Evolutionary conservation across 495 filamentous ascomycete species (phyloP).

Genomic region (Penicillium roqueforti): DNA sequence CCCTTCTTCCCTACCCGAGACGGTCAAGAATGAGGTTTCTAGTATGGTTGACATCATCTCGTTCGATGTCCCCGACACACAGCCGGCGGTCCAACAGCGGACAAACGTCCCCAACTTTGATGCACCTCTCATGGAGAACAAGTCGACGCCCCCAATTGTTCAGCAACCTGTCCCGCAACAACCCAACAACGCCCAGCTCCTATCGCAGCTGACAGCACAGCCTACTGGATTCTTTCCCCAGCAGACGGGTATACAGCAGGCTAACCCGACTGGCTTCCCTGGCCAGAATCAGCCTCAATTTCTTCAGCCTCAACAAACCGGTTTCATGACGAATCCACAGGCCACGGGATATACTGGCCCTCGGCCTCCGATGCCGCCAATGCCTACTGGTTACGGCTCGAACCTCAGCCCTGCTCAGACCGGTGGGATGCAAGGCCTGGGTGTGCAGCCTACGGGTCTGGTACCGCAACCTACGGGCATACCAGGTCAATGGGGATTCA

Average conservation of each 20-base stretch:
- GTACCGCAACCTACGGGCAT: conserved; percentile 91
- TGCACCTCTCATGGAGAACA: conserved; percentile 55
- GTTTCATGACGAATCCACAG: conserved; percentile 53
- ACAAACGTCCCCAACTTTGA: conserved; percentile 81
- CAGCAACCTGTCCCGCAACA: conserved; percentile 84
- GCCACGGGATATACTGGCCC: conserved; percentile 66
- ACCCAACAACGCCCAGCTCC: conserved; percentile 68
- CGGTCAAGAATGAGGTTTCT: conserved; percentile 91
- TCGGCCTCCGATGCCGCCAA: conserved; percentile 88
- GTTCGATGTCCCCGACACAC: conserved; percentile 82
- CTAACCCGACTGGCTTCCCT: conserved; percentile 45
- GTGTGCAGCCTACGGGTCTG: conserved; percentile 50
- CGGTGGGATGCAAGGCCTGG: conserved; percentile 39
- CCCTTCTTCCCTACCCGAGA: conserved; percentile 72
- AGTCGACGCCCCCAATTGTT: conserved; percentile 64
- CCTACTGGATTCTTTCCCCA: conserved; percentile 61
- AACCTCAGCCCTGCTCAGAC: conserved; percentile 62
- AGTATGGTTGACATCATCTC: conserved; percentile 99
- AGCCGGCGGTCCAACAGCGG: conserved; percentile 41
- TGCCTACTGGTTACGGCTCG: conserved; percentile 77
- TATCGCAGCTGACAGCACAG: conserved; percentile 69
- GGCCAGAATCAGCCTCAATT: conserved; percentile 37
- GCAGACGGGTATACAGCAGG: conserved; percentile 51
- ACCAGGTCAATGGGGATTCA: conserved; percentile 97
- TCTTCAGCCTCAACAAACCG: conserved; percentile 45